Evolutionary conservation across 768 basidiomycete species (phyloP).

Genomic region (Hebeloma cylindrosporum): DNA sequence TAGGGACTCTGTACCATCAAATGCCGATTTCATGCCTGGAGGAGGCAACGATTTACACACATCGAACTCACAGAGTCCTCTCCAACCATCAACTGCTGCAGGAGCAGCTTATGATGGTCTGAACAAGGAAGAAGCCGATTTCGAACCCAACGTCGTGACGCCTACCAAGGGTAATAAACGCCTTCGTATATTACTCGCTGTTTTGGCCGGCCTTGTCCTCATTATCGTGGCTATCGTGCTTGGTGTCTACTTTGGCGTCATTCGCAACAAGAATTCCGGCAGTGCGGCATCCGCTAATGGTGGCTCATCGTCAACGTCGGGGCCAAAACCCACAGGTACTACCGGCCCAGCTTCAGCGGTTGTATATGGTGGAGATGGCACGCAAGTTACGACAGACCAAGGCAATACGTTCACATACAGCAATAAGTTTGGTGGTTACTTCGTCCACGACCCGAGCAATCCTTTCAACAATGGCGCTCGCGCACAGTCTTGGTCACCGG

Average conservation of each 20-base stretch:
- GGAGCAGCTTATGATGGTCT: too few relatives aligned
- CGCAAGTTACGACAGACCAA: constrained; percentile 54
- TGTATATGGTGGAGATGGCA: constrained; percentile 58
- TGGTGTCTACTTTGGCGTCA: constrained; percentile 30
- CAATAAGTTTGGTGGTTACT: constrained; percentile 70
- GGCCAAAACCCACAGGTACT: constrained; percentile 5
- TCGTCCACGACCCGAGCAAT: constrained; percentile 58
- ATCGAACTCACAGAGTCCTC: too few relatives aligned
- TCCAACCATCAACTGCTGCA: too few relatives aligned
- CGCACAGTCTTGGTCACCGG: constrained; percentile 72
- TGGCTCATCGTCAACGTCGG: too few relatives aligned
- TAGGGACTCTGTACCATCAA: too few relatives aligned
- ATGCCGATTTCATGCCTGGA: too few relatives aligned
- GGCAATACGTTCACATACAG: constrained; percentile 69
- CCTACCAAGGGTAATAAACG: constrained; percentile 7
- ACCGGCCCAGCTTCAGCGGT: constrained; percentile 16
- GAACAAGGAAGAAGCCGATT: constrained; percentile 1
- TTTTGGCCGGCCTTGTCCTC: constrained; percentile 14
- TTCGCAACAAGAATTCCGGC: constrained; percentile 17
- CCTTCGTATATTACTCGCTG: constrained; percentile 13
- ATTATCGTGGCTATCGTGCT: constrained; percentile 30
- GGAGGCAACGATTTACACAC: too few relatives aligned
- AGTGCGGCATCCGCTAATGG: constrained; percentile 8
- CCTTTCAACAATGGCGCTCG: constrained; percentile 70
- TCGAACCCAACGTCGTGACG: background rate